These are phyloP conservation scores for Wickerhamiella bombiphila DNA, from an alignment of 805 yeast species.

Conservation along the genomic window DNA sequence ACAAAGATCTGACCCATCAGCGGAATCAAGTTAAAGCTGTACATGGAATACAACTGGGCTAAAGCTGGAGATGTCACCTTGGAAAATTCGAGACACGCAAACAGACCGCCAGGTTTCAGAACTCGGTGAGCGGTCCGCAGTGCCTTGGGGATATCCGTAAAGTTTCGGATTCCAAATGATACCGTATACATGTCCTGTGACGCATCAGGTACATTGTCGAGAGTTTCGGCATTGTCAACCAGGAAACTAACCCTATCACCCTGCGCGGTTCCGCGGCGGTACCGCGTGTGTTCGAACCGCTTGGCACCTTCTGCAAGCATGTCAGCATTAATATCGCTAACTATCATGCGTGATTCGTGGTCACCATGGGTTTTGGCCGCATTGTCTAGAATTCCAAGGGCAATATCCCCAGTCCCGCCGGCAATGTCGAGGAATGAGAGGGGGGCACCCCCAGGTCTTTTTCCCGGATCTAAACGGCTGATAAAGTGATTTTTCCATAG, in stretches of 20 bases:
- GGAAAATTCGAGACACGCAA: slow-evolving; percentile 90
- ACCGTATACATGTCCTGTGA: slow-evolving; percentile 93
- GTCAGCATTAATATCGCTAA: slow-evolving; percentile 90
- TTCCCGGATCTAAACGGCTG: slow-evolving; percentile 78
- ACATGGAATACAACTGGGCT: slow-evolving; percentile 67
- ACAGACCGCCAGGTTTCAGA: slow-evolving; percentile 92
- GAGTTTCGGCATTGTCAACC: slow-evolving; percentile 84
- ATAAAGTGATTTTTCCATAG: slow-evolving; percentile 91
- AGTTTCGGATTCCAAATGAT: slow-evolving; percentile 93
- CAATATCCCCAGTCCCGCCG: slow-evolving; percentile 98
- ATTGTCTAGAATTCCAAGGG: slow-evolving; percentile 85
- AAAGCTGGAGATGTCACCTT: slow-evolving; percentile 71
- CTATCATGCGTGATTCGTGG: slow-evolving; percentile 61
- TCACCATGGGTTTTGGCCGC: slow-evolving; percentile 71
- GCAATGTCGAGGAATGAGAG: slow-evolving; percentile 88
- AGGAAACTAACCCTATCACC: slow-evolving; percentile 61
- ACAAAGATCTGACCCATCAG: slow-evolving; percentile 93
- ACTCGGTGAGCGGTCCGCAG: slow-evolving; percentile 83
- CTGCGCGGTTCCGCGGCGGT: slow-evolving; percentile 33
- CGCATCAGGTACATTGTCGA: slow-evolving; percentile 70
- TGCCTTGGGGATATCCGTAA: slow-evolving; percentile 89
- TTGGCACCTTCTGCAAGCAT: slow-evolving; percentile 88
- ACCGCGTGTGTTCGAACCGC: slow-evolving; percentile 37
- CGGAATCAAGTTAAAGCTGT: slow-evolving; percentile 78
- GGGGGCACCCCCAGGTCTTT: slow-evolving; percentile 75